Evolutionary conservation across 2,329 filamentous ascomycete species (phyloP), one percentile per base, ranked within the genome.

Genomic region (Claviceps sp.): DNA sequence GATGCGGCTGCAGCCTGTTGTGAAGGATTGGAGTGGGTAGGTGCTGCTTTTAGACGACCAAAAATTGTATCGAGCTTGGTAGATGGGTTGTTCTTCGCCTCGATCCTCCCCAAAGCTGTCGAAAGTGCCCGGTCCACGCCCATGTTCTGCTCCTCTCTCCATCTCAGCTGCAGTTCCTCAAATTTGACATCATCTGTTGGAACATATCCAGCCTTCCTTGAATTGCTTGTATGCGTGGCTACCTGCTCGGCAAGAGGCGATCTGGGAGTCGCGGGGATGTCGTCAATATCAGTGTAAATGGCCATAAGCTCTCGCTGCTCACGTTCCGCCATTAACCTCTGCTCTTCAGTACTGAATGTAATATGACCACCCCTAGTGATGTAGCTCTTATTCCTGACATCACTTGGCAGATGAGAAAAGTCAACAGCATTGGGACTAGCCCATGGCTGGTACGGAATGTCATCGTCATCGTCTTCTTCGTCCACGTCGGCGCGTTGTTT

Each of bases 271-370:
- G 72, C 67, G 1, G 78, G 78, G 47, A 81, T 80, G 55, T 81
- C 77, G 3, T 71, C 68, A 1, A 67, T 59, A 47, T 74, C 72
- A 1, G 73, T 73, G 58, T 82, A 82, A 45, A 81, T 69, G n/a
- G 70, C 76, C 75, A 84, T 80, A 38, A 84, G 70, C 58, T 81
- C 79, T 11, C 70, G 71, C 47, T 73, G 74, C 60, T 83, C 80
- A 26, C 80, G 75, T 47, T 77, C 72, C 6, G 71, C 69, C 62
- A 82, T 81, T 24, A 67, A 62, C 54, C 73, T 71, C 57, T 80
- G 76, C 62, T 83, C 76, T 0, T 74, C 69, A 0, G 80, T 82
- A 17, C 69, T 65, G 38, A 83, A 73, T 0, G 65, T 60, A 26
- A 74, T 65, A 5, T 66, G 61, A 26, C 81, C 81, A 14, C 78